Conservation (phyloP, 331 rosid genomes). For the Rosa hybrid region DNA sequence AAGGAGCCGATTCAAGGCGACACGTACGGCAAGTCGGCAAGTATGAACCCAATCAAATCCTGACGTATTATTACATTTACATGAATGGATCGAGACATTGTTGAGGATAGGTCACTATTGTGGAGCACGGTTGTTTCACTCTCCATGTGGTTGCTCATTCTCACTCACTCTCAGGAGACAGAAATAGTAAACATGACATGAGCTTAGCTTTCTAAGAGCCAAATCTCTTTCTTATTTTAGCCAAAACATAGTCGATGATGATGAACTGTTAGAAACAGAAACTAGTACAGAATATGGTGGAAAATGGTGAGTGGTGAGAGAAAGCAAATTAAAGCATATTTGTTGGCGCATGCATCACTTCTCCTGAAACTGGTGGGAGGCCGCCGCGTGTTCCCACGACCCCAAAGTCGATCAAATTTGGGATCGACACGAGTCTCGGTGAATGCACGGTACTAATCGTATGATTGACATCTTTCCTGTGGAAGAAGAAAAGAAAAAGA, state of each 20-base stretch:
- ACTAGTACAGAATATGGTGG: not conserved
- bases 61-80: not conserved
- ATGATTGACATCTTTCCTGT: not conserved
- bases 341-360: not conserved
- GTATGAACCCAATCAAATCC: not conserved
- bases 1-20: too few relatives aligned
- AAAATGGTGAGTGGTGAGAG: not conserved
- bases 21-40: not conserved
- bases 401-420: not conserved
- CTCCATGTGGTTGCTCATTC: not conserved
- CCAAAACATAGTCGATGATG: not conserved
- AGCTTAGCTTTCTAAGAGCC: not conserved
- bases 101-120: not conserved
- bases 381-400: not conserved
- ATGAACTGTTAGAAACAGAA: not conserved
- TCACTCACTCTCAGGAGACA: not conserved
- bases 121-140: not conserved
- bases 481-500: not conserved
- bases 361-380: not conserved
- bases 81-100: not conserved
- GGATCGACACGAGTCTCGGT: not conserved
- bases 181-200: not conserved
- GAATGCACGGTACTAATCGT: not conserved
- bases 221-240: not conserved
- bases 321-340: not conserved